Evolutionary conservation across 495 filamentous ascomycete species (phyloP), one percentile per base, ranked within the genome.

Genomic region (Endocarpon pusillum): DNA sequence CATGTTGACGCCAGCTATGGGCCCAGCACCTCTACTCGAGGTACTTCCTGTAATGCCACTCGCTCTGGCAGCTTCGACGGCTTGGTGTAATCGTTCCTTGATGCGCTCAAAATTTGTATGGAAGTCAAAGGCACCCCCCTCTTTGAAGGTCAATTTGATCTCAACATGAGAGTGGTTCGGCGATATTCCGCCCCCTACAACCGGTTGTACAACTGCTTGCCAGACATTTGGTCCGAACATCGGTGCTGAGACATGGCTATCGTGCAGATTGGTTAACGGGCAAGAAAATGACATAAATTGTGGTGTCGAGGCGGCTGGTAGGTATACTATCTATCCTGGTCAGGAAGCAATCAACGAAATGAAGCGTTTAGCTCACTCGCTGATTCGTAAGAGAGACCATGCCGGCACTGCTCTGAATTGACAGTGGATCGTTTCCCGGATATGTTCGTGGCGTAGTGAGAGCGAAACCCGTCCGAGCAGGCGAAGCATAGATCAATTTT

Each of bases 151-250:
- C 35, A 94, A 65, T 54, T 77, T 82, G 32, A 86, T 40, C 42
- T 87, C 80, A 19, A 93, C 66, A 11, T 72, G 71, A 2, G 75
- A 59, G 24, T 80, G 63, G 9, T 72, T 64, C n/a, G 76, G 55
- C 1, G 83, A 78, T 26, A 97, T 81, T 25, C 83, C 83, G n/a
- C 91, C 91, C 18, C 75, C 73, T 1, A 74, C 48, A 19, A 89
- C 79, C 14, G 91, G 85, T 43, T 77, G 77, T 33, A 92, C 66
- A 19, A 75, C 56, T 19, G 75, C 76, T 17, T 69, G 69, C 89
- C 89, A 97, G 44, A 76, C 75, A 58, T 94, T 96, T 7, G 91
- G 78, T n/a, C 89, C 89, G 47, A 96, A 91, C 59, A 86, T 92
- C 1, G 91, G 85, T 2, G 87, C 81, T 4, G 78, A 71, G 35